Base-by-base conservation (phyloP, 1,284 basidiomycete species). In the Volvariella volvacea region DNA sequence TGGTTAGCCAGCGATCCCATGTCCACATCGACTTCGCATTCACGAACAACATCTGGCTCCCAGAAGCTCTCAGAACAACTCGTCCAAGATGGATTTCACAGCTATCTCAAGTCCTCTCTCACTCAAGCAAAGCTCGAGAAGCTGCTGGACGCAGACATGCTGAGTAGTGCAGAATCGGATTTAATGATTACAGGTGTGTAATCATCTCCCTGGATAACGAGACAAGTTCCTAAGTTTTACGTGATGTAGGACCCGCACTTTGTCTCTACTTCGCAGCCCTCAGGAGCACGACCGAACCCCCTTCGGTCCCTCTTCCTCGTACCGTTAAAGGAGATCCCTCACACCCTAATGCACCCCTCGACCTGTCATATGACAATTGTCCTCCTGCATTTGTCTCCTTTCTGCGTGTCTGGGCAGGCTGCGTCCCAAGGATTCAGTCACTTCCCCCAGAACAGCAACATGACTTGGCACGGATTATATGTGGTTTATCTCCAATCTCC, bases 391-490 rank as follows among this genome's bases (percentile, higher is more conserved):
- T 91, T 62, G 56, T 70, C 1, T 66, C 76, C 2, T 88, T 89
- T 55, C 76, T 89, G 36, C 64, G 66, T 2, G 76, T 89, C 14
- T 91, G 88, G 88, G 71, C 80, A 0, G 63, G 70, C 14, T 63
- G 70, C 1, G 88, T 91, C 0, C 72, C 80, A 0, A 55, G 57
- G 9, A 87, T 91, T 48, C 85, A 89, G 50, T 50, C 50, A 1
- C 71, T 91, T 9, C 41, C 63, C 0, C 78, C 65, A 0, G 78
- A 85, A 50, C 62, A 76, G 41, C 80, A 88, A 46, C 85, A 89
- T 52, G 88, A 91, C 57, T 80, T 91, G 28, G 86, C 87, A 0
- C 76, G 88, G 3, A 64, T 84, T 43, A 85, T 90, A 28, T 91
- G 88, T 54, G 69, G 71, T 15, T 74, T 88, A 25, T 56, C 64